Conservation (phyloP, 108 stramenopile species). For the Pseudonitzschia multiseries region DNA sequence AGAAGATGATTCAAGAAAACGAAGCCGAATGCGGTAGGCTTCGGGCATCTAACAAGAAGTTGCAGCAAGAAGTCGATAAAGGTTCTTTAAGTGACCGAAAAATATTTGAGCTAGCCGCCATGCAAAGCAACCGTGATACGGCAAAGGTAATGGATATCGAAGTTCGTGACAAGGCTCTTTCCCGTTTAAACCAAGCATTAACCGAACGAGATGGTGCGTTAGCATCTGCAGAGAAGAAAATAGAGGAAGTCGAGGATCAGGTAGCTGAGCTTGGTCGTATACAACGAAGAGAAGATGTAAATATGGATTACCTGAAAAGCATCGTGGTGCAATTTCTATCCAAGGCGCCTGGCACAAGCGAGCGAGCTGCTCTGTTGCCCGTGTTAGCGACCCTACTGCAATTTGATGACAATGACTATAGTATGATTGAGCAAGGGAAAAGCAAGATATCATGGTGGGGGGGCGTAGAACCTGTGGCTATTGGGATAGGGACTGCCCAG, state of each 20-base stretch:
- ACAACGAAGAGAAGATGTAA: conserved; percentile 82
- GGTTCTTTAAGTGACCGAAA: conserved; percentile 83
- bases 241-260: conserved; percentile 66
- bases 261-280: conserved; percentile 78
- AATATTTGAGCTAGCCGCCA: conserved; percentile 85
- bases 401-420: conserved; percentile 83
- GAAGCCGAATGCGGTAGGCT: conserved; percentile 76
- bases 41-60: conserved; percentile 62
- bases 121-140: conserved; percentile 87
- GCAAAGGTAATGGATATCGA: conserved; percentile 72
- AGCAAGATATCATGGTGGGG: conserved; percentile 72
- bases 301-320: conserved; percentile 89
- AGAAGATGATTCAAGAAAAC: conserved; percentile 73
- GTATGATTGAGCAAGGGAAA: conserved; percentile 84
- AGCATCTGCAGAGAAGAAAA: conserved; percentile 65
- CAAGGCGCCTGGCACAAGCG: conserved; percentile 84
- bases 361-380: conserved; percentile 73
- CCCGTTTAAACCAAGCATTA: conserved; percentile 60
- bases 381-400: conserved; percentile 86
- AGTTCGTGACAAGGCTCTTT: conserved; percentile 72
- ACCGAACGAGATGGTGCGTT: conserved; percentile 71
- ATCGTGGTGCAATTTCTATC: conserved; percentile 89
- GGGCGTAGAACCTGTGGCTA: conserved; percentile 27
- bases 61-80: conserved; percentile 85
- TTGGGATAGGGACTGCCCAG: conserved; percentile 12